phyloP scores from a whole-genome alignment of 2,329 filamentous ascomycete species.

The Penicillium nordicum region DNA sequence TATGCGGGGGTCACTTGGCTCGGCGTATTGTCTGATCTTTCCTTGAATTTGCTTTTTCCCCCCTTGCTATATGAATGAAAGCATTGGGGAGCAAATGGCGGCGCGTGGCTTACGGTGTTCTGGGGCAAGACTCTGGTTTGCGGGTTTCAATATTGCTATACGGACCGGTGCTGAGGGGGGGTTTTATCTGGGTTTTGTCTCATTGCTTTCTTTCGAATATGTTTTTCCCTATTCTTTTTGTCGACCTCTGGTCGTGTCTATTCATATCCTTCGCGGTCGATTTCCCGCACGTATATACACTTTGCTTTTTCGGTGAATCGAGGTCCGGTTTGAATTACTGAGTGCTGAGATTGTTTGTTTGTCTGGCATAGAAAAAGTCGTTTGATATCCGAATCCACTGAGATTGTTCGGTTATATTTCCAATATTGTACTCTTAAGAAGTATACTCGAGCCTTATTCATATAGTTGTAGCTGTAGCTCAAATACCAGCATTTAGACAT shows the following conservation, averaged over 20 bases:
- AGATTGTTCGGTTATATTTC: not conserved
- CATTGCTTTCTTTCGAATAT: conserved; percentile 5
- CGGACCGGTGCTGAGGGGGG: conserved; percentile 26
- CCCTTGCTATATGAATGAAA: conserved; percentile 21
- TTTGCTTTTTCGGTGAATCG: not conserved
- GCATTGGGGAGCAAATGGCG: conserved; percentile 17
- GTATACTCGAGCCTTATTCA: not conserved
- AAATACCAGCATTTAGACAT: not conserved
- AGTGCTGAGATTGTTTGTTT: not conserved
- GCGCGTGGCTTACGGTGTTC: conserved; percentile 31
- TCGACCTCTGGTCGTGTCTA: conserved; percentile 19
- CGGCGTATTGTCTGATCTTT: not conserved
- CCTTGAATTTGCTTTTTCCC: conserved; percentile 6
- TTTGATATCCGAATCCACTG: conserved; percentile 4
- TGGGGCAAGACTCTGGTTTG: conserved; percentile 14
- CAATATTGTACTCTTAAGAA: not conserved
- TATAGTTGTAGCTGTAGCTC: not conserved
- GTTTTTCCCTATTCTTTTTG: not conserved
- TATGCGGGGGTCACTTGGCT: not conserved
- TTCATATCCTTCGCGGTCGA: conserved; percentile 13
- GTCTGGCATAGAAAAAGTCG: not conserved
- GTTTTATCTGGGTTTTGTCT: conserved; percentile 6
- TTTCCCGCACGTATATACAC: conserved; percentile 18
- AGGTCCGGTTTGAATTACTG: not conserved
- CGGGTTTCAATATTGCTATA: conserved; percentile 28